Conservation (phyloP, 2,329 filamentous ascomycete genomes). For the Niveomyces coronatus region DNA sequence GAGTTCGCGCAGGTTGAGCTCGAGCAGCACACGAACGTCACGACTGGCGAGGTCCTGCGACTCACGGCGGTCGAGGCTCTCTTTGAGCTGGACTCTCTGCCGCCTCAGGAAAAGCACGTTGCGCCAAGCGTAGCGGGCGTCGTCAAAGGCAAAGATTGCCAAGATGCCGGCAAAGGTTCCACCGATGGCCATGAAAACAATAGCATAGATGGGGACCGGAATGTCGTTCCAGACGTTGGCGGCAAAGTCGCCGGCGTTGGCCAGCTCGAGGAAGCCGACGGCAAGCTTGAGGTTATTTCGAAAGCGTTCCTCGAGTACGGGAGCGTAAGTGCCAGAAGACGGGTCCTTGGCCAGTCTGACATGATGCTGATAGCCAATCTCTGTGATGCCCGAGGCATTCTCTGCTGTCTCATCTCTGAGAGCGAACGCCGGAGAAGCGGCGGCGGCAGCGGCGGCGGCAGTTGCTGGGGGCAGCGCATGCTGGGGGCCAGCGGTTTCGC, state of each 20-base stretch:
- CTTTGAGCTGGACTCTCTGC: conserved; percentile 27
- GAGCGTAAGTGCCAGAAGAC: conserved; percentile 2
- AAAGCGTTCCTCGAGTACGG: conserved; percentile 12
- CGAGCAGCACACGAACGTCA: conserved; percentile 27
- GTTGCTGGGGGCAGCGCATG: neutral
- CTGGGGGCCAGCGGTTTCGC: neutral
- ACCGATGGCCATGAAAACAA: conserved; percentile 42
- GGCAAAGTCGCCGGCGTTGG: conserved; percentile 46
- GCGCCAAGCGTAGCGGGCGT: conserved; percentile 30
- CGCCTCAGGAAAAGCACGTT: conserved; percentile 35
- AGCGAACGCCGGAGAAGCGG: neutral
- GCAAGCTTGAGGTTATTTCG: conserved; percentile 21
- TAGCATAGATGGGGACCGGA: conserved; percentile 37
- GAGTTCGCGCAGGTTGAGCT: conserved; percentile 37
- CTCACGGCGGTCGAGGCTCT: conserved; percentile 11
- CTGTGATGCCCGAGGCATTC: conserved; percentile 1
- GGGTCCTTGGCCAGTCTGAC: conserved; percentile 4
- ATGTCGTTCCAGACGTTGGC: conserved; percentile 47
- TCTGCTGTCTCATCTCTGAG: neutral
- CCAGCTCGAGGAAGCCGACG: conserved; percentile 42
- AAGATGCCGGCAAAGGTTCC: conserved; percentile 35
- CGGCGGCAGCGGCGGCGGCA: neutral
- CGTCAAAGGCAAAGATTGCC: conserved; percentile 34
- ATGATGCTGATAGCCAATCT: conserved; percentile 1
- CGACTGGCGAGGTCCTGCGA: conserved; percentile 6